Evolutionary conservation across 371 early-diverging fungal species (phyloP).

Genomic region (Apophysomyces ossiformis): DNA sequence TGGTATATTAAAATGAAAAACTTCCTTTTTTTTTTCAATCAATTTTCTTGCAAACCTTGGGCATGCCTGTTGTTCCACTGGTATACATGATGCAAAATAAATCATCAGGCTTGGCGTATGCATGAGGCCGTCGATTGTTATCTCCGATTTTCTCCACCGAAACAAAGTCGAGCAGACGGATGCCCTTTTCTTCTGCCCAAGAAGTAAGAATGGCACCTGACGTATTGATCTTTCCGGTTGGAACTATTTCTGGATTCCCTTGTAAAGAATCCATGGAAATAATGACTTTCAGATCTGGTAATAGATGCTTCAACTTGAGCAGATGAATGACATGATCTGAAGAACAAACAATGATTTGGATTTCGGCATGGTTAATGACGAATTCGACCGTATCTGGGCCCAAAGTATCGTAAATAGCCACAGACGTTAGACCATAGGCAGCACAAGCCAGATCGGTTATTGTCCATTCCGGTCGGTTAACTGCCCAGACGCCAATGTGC

Average conservation of each 20-base stretch:
- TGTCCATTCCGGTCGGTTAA: conserved; percentile 95
- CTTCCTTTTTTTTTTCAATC: conserved; percentile 1
- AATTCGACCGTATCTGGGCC: conserved; percentile 80
- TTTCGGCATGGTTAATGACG: conserved; percentile 74
- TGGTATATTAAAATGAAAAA: background rate
- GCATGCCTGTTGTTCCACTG: conserved; percentile 72
- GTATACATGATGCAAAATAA: conserved; percentile 55
- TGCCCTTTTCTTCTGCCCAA: conserved; percentile 56
- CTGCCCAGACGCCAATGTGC: conserved; percentile 71
- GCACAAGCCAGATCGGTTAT: conserved; percentile 74
- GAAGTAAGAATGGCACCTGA: conserved; percentile 35
- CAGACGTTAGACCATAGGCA: conserved; percentile 66
- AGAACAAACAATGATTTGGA: conserved; percentile 77
- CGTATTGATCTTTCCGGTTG: background rate
- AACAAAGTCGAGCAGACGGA: conserved; percentile 57
- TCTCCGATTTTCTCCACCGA: conserved; percentile 67
- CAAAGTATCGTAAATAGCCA: conserved; percentile 96
- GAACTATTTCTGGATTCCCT: conserved; percentile 25
- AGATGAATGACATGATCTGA: conserved; percentile 67
- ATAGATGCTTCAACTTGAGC: conserved; percentile 55
- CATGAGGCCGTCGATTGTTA: conserved; percentile 39
- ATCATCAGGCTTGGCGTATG: conserved; percentile 56
- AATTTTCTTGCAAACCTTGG: conserved; percentile 40
- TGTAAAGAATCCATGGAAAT: conserved; percentile 77
- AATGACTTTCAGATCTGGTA: conserved; percentile 72